These are phyloP conservation scores for Lanmaoa pseudosensibilis DNA, from an alignment of 768 basidiomycete species.

Conservation along the genomic window DNA sequence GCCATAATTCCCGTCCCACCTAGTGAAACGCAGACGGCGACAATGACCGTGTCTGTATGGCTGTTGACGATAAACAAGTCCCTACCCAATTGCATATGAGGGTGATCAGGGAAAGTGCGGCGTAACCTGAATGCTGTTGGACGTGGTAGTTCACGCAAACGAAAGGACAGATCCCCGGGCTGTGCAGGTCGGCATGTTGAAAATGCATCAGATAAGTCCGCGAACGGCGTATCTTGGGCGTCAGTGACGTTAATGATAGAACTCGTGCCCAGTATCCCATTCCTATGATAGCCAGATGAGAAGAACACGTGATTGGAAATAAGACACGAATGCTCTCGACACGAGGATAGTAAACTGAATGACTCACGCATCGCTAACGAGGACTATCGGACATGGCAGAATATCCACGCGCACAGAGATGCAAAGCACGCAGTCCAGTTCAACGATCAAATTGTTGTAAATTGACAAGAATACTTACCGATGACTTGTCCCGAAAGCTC, in stretches of 20 bases:
- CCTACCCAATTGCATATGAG: slow-evolving; percentile 6
- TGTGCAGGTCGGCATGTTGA: slow-evolving; percentile 13
- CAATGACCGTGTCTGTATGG: slow-evolving; percentile 2
- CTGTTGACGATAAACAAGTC: background rate
- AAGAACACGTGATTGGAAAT: background rate
- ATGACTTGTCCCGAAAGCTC: slow-evolving; percentile 25
- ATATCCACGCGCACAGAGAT: background rate
- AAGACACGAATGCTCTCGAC: background rate
- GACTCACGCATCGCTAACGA: slow-evolving; percentile 46
- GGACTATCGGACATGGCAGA: slow-evolving; percentile 27
- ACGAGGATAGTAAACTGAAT: background rate
- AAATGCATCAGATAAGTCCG: background rate
- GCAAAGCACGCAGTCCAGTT: background rate
- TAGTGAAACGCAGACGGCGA: slow-evolving; percentile 26
- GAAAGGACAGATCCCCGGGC: background rate
- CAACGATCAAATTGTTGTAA: background rate
- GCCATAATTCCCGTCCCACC: slow-evolving; percentile 19
- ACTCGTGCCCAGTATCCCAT: slow-evolving; percentile 35
- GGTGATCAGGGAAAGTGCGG: background rate
- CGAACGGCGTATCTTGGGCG: slow-evolving; percentile 4
- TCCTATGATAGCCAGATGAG: slow-evolving; percentile 27
- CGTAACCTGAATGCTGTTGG: background rate
- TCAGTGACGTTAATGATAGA: background rate
- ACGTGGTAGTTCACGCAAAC: background rate
- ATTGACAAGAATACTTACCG: slow-evolving; percentile 36